These are phyloP conservation scores for Populus hybrid DNA, from an alignment of 441 rosid species.

Conservation along the genomic window DNA sequence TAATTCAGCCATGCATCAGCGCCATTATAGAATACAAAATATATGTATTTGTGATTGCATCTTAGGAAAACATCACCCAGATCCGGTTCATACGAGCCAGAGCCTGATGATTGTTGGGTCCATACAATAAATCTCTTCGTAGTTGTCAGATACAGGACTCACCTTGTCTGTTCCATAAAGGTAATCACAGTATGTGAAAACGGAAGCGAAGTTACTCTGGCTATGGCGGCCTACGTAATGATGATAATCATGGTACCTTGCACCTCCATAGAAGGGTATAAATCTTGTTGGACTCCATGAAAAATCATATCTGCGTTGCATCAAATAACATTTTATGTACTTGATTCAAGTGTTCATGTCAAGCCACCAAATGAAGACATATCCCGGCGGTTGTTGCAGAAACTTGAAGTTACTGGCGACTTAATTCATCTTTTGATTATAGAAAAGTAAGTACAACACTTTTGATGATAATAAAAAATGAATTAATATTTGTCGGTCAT, in stretches of 20 bases:
- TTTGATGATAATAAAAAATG: too few relatives aligned
- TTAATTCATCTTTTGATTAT: too few relatives aligned
- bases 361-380: too few relatives aligned
- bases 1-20: not conserved
- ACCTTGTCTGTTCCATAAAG: constrained; percentile 83
- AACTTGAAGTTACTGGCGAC: too few relatives aligned
- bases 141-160: not conserved
- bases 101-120: not conserved
- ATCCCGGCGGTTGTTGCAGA: too few relatives aligned
- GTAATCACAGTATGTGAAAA: constrained; percentile 79
- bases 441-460: too few relatives aligned
- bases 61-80: not conserved
- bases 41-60: not conserved
- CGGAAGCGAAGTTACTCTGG: constrained; percentile 80
- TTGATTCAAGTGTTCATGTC: not conserved
- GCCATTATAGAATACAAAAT: not conserved
- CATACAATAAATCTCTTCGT: not conserved
- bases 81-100: not conserved
- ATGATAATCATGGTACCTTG: constrained; percentile 78
- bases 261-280: constrained; percentile 81
- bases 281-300: constrained; percentile 66
- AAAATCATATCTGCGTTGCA: constrained; percentile 52
- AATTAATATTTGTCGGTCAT: too few relatives aligned
- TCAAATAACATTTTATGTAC: not conserved
- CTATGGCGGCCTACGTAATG: constrained; percentile 77